Conservation (phyloP, 2,329 filamentous ascomycete species). For the Incumbomyces delicatus region DNA sequence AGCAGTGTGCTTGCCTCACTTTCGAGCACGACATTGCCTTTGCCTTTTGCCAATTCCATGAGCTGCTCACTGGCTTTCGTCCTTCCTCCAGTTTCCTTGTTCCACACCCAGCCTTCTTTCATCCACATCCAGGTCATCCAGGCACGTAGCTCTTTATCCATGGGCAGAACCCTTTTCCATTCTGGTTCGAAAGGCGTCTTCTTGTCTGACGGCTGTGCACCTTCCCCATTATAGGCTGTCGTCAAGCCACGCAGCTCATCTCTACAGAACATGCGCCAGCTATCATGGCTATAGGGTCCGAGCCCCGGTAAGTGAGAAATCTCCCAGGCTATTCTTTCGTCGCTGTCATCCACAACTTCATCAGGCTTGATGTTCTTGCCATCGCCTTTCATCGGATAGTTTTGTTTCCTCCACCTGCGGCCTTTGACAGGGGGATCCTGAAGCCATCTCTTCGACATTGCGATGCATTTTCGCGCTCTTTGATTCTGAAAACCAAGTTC, state of each 20-base stretch:
- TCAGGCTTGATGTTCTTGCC: conserved; percentile 39
- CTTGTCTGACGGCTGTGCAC: conserved; percentile 24
- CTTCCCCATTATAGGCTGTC: conserved; percentile 55
- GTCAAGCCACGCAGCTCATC: conserved; percentile 62
- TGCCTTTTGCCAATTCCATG: conserved; percentile 29
- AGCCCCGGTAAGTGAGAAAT: conserved; percentile 71
- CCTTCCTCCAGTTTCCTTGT: conserved; percentile 55
- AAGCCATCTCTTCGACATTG: conserved; percentile 61
- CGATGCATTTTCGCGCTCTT: conserved; percentile 58
- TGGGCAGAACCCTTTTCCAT: conserved; percentile 77
- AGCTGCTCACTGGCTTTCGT: conserved; percentile 31
- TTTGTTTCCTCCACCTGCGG: conserved; percentile 46
- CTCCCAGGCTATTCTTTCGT: conserved; percentile 58
- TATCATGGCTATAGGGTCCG: conserved; percentile 74
- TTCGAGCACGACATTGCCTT: conserved; percentile 34
- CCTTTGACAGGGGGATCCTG: conserved; percentile 50
- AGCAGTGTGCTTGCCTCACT: conserved; percentile 23
- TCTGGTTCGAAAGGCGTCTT: conserved; percentile 60
- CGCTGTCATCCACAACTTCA: conserved; percentile 41
- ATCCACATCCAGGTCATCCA: conserved; percentile 89
- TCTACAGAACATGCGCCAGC: conserved; percentile 87
- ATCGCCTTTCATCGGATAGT: conserved; percentile 45
- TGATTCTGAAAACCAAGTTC: conserved; percentile 62
- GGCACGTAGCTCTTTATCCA: conserved; percentile 75
- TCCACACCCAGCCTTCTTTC: conserved; percentile 74